phyloP scores from a whole-genome alignment of 1,139 yeast species.

The Kazachstania sp. region DNA sequence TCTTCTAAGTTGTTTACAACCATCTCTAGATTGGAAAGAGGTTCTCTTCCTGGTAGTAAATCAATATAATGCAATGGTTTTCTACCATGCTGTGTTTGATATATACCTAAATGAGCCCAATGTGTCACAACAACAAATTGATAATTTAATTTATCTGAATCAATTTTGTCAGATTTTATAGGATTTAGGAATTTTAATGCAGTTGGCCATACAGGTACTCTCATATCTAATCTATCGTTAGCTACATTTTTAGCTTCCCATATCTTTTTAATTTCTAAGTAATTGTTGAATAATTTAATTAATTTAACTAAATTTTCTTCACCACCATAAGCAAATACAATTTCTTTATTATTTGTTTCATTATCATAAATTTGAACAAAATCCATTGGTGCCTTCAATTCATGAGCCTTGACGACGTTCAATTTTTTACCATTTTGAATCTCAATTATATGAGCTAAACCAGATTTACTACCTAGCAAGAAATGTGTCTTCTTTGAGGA shows the following conservation, averaged over 20 bases:
- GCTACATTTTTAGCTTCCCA: slow-evolving; percentile 60
- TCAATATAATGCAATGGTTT: slow-evolving; percentile 42
- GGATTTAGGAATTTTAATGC: slow-evolving; percentile 34
- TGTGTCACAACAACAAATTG: slow-evolving; percentile 54
- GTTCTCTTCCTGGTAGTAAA: slow-evolving; percentile 32
- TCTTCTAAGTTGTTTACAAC: slow-evolving; percentile 3
- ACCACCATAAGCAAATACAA: slow-evolving; percentile 61
- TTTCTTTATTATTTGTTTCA: slow-evolving; percentile 20
- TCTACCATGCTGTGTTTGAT: slow-evolving; percentile 51
- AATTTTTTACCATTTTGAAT: slow-evolving; percentile 15
- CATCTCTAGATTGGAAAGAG: slow-evolving; percentile 18
- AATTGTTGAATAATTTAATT: slow-evolving; percentile 32
- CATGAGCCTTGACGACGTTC: slow-evolving; percentile 13
- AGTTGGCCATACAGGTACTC: slow-evolving; percentile 56
- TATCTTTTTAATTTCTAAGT: slow-evolving; percentile 28
- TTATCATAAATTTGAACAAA: slow-evolving; percentile 41
- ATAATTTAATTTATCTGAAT: slow-evolving; percentile 20
- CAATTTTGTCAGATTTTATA: slow-evolving; percentile 19
- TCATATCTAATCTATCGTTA: slow-evolving; percentile 53
- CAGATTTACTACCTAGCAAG: slow-evolving; percentile 40
- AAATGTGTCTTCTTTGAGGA: slow-evolving; percentile 15
- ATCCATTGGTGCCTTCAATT: slow-evolving; percentile 35
- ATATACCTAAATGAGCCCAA: slow-evolving; percentile 39
- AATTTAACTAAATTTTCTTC: slow-evolving; percentile 59
- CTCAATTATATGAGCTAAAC: slow-evolving; percentile 40